These are phyloP conservation scores for Vaccinium corymbosum DNA, from an alignment of 148 eudicot species.

Conservation along the genomic window DNA sequence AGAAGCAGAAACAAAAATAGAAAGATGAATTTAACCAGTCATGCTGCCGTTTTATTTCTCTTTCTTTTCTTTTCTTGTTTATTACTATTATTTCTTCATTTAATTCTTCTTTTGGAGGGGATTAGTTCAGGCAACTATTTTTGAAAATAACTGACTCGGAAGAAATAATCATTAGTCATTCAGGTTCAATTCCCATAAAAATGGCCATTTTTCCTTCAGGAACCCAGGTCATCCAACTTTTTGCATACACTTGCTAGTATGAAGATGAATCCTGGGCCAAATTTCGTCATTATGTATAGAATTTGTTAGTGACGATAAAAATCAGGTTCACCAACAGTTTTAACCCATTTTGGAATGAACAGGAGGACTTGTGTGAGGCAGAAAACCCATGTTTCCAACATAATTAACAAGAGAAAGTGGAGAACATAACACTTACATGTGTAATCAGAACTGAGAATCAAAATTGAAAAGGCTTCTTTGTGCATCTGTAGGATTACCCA, in stretches of 20 bases:
- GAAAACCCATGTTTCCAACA: neutral
- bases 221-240: neutral
- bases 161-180: neutral
- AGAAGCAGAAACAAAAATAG: neutral
- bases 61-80: too few species aligned
- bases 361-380: neutral
- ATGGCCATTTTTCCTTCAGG: neutral
- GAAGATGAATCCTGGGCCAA: neutral
- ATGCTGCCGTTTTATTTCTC: neutral
- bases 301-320: neutral
- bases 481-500: conserved; percentile 66
- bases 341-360: neutral
- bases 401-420: neutral
- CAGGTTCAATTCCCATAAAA: neutral
- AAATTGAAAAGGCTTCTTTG: conserved; percentile 71
- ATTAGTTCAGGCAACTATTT: neutral
- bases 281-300: neutral
- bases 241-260: neutral
- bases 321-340: conserved; percentile 6
- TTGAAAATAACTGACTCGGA: neutral
- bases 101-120: neutral
- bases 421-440: conserved; percentile 10
- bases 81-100: neutral
- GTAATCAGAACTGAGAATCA: conserved; percentile 31
- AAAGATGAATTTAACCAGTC: neutral